Evolutionary conservation across 441 rosid genomes (phyloP).

Genomic region (Gossypium aridum): DNA sequence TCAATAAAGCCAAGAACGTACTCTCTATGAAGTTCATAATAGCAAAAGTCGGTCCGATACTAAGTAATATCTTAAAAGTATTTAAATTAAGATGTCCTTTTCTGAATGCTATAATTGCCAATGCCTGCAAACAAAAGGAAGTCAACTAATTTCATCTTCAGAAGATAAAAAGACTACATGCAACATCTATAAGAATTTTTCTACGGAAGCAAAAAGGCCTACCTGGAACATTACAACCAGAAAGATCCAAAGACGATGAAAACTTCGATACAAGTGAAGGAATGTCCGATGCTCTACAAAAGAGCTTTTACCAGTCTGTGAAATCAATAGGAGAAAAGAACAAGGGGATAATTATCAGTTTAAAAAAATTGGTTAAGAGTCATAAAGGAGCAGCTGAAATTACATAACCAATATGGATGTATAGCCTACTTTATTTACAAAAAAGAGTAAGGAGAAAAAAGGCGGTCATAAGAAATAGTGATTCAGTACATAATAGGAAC

Average conservation of each 20-base stretch:
- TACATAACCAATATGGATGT: not conserved
- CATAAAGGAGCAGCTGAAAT: not conserved
- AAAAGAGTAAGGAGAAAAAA: not conserved
- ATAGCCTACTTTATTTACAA: not conserved
- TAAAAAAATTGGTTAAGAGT: not conserved
- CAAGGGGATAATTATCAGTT: not conserved
- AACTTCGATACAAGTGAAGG: constrained; percentile 95
- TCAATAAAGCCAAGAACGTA: constrained; percentile 27
- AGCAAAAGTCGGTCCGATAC: constrained; percentile 86
- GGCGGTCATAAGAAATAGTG: not conserved
- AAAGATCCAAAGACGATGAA: constrained; percentile 97
- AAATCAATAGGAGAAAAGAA: constrained; percentile 14
- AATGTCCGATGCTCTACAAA: constrained; percentile 99
- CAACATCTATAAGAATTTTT: constrained; percentile 11
- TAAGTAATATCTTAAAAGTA: constrained; percentile 78
- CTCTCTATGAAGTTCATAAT: constrained; percentile 92
- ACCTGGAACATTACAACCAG: constrained; percentile 98
- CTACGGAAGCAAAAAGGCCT: constrained; percentile 16
- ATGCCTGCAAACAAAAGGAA: constrained; percentile 45
- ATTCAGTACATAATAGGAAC: not conserved
- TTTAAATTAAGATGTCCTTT: constrained; percentile 50
- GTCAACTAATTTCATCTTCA: constrained; percentile 4
- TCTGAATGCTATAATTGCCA: constrained; percentile 88
- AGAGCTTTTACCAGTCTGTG: constrained; percentile 93
- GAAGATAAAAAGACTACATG: constrained; percentile 14